phyloP scores from a whole-genome alignment of 345 rosid species.

The Salix viminalis region DNA sequence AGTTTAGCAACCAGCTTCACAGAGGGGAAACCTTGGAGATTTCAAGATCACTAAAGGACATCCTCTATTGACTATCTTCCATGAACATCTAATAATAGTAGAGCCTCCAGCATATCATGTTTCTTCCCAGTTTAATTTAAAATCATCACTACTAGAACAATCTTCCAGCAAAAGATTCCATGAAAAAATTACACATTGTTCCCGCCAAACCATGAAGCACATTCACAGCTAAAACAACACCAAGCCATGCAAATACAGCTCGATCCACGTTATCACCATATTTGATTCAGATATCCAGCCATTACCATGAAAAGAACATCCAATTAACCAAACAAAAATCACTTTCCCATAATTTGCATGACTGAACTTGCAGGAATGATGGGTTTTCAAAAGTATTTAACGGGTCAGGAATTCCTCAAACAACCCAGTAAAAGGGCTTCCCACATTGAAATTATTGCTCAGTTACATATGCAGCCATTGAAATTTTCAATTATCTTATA shows the following conservation, averaged over 20 bases:
- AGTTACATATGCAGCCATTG: not conserved
- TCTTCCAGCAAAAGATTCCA: not conserved
- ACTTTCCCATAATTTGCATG: not conserved
- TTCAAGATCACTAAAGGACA: not conserved
- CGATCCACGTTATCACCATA: not conserved
- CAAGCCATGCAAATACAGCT: not conserved
- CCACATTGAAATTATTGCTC: not conserved
- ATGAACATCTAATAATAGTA: not conserved
- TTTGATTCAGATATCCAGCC: not conserved
- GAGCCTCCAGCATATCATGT: not conserved
- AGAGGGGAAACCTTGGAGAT: not conserved
- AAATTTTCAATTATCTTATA: not conserved
- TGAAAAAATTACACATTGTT: not conserved
- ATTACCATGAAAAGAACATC: not conserved
- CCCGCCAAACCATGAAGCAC: not conserved
- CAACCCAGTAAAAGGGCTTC: not conserved
- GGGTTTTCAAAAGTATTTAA: not conserved
- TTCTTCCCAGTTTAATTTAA: not conserved
- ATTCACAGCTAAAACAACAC: not conserved
- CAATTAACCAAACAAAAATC: not conserved
- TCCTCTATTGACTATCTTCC: not conserved
- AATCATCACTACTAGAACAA: not conserved
- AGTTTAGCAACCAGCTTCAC: constrained; percentile 7
- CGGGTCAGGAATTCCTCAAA: not conserved
- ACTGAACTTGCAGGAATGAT: not conserved